Percentiles rank a stretch among this genome's conserved stretches.
Evolutionary conservation across 2,329 filamentous ascomycete species (phyloP).

Genomic region (Alternaria viburni): DNA sequence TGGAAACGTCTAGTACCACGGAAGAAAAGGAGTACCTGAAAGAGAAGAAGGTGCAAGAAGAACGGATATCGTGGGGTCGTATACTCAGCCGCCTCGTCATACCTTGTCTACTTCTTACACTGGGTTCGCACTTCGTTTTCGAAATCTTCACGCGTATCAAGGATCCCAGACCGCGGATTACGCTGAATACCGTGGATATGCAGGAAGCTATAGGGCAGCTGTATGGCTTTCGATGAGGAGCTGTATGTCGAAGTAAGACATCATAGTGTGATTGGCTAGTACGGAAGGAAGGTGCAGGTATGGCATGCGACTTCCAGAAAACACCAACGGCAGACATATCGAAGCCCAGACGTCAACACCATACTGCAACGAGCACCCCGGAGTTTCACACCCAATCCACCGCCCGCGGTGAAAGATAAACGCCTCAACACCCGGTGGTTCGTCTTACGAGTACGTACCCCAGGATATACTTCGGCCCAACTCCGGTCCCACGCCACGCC

Average conservation of each 20-base stretch:
- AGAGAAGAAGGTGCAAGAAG: not conserved
- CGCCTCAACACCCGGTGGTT: not conserved
- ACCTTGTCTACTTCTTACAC: conserved; percentile 8
- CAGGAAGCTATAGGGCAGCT: conserved; percentile 9
- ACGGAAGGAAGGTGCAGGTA: not conserved
- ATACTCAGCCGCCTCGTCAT: conserved; percentile 16
- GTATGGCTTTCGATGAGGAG: conserved; percentile 1
- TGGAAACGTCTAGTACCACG: not conserved
- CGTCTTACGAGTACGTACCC: not conserved
- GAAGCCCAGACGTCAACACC: not conserved
- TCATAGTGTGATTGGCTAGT: not conserved
- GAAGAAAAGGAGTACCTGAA: not conserved
- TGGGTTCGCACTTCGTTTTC: conserved; percentile 13
- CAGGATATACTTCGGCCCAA: not conserved
- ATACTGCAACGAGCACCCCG: not conserved
- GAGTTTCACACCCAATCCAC: not conserved
- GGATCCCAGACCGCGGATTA: conserved; percentile 1
- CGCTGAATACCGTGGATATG: conserved; percentile 10
- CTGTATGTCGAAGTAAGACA: not conserved
- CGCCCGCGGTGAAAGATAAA: not conserved
- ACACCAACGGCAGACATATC: not conserved
- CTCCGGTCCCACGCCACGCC: not conserved
- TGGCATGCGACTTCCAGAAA: not conserved
- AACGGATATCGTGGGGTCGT: conserved; percentile 13
- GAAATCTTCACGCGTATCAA: not conserved